Evolutionary conservation across 2,329 filamentous ascomycete species (phyloP).

Genomic region (Niveomyces coronatus): DNA sequence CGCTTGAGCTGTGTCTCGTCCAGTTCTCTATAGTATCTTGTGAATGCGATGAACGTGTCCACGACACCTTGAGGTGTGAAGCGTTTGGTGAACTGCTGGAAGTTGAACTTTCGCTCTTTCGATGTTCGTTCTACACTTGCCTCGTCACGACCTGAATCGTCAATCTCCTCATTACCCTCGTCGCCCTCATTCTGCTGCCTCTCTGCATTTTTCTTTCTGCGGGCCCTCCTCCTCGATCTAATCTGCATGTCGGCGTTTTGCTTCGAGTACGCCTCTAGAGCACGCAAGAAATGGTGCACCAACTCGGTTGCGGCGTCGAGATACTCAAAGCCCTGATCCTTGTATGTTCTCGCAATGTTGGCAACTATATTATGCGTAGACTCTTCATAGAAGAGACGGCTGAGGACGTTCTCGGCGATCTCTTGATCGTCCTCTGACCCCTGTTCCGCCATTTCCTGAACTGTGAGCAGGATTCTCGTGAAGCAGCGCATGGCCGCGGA

Average conservation of each 20-base stretch:
- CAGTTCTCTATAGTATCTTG: constrained; percentile 71
- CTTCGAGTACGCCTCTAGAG: constrained; percentile 88
- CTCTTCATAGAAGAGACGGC: constrained; percentile 97
- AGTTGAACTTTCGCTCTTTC: constrained; percentile 89
- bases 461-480: constrained; percentile 83
- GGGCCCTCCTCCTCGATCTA: constrained; percentile 64
- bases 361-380: constrained; percentile 82
- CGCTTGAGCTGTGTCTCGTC: constrained; percentile 74
- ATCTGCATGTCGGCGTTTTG: constrained; percentile 92
- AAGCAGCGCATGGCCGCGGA: constrained; percentile 88
- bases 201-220: constrained; percentile 57
- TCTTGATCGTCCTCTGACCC: constrained; percentile 87
- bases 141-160: constrained; percentile 63
- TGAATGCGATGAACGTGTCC: constrained; percentile 77
- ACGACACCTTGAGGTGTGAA: constrained; percentile 80
- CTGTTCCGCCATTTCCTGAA: constrained; percentile 85
- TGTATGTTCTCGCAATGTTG: constrained; percentile 73
- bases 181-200: constrained; percentile 19
- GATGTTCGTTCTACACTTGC: constrained; percentile 58
- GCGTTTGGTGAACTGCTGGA: constrained; percentile 67
- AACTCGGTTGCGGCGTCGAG: constrained; percentile 87
- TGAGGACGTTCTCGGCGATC: constrained; percentile 94
- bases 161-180: constrained; percentile 48
- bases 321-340: constrained; percentile 88
- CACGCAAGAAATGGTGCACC: constrained; percentile 80